Conservation (phyloP, 108 stramenopile species). For the Cyclotella baltica region DNA sequence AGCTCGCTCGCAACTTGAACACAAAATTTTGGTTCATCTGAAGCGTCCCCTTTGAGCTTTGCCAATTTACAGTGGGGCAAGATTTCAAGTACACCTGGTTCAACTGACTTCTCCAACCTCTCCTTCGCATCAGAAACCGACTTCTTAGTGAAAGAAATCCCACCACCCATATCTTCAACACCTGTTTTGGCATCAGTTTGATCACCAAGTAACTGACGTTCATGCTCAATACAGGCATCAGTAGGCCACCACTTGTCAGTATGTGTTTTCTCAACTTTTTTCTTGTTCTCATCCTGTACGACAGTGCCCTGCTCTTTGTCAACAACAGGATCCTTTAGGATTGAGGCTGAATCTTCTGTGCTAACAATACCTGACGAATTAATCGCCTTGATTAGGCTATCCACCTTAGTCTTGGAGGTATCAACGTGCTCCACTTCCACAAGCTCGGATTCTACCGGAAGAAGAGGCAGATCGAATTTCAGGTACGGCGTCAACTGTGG, state of each 20-base stretch:
- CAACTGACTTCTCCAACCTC: conserved; percentile 50
- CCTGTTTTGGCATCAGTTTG: conserved; percentile 51
- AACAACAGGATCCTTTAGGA: background rate
- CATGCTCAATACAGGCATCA: conserved; percentile 56
- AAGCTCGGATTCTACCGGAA: conserved; percentile 42
- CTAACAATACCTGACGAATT: conserved; percentile 4
- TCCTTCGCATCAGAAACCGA: conserved; percentile 28
- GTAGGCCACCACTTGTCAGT: conserved; percentile 85
- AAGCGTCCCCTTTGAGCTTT: conserved; percentile 50
- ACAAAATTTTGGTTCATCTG: conserved; percentile 68
- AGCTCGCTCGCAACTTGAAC: conserved; percentile 82
- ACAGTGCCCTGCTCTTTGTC: background rate
- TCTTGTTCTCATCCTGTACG: conserved; percentile 6
- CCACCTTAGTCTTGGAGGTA: background rate
- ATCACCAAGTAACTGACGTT: conserved; percentile 52
- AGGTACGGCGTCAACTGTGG: conserved; percentile 31
- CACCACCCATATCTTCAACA: conserved; percentile 47
- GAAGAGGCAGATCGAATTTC: conserved; percentile 34
- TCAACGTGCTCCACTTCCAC: conserved; percentile 11
- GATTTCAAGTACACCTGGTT: conserved; percentile 85
- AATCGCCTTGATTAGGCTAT: conserved; percentile 10
- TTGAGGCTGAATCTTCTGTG: background rate
- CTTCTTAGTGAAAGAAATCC: conserved; percentile 24
- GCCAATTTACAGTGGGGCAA: conserved; percentile 80
- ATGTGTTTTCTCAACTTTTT: conserved; percentile 4